These are phyloP conservation scores for Quercus tomentella DNA, from an alignment of 331 rosid genomes.

Conservation along the genomic window DNA sequence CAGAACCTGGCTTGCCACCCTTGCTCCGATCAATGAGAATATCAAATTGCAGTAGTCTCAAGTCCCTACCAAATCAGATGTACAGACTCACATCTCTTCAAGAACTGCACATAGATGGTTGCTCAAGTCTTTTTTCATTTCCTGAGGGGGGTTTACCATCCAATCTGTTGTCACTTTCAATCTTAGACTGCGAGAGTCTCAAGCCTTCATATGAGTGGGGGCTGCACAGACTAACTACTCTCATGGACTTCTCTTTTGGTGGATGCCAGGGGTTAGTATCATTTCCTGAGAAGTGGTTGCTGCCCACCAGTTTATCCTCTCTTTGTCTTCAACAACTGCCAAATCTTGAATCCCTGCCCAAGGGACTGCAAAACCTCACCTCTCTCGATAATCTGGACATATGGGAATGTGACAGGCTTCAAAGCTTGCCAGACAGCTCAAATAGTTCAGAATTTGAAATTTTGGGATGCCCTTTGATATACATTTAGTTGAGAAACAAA, in stretches of 20 bases:
- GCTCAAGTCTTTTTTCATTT: conserved; percentile 15
- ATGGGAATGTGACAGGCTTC: conserved; percentile 22
- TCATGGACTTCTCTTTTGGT: conserved; percentile 22
- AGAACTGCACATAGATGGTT: conserved; percentile 11
- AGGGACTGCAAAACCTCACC: conserved; percentile 13
- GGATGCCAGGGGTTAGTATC: conserved; percentile 24
- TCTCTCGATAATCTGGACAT: conserved; percentile 23
- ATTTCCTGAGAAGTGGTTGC: conserved; percentile 30
- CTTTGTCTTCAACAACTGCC: conserved; percentile 33
- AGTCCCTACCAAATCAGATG: conserved; percentile 17
- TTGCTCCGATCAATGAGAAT: conserved; percentile 9
- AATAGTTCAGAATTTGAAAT: conserved; percentile 18
- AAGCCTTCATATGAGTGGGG: conserved; percentile 29
- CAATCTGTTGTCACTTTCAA: conserved; percentile 17
- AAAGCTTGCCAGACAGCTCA: not conserved
- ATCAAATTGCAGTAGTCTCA: conserved; percentile 16
- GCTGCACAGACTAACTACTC: conserved; percentile 28
- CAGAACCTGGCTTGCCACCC: conserved; percentile 19
- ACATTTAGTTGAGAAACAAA: not conserved
- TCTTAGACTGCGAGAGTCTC: conserved; percentile 21
- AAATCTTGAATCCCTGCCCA: conserved; percentile 22
- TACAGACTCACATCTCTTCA: conserved; percentile 25
- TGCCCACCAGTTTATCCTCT: conserved; percentile 24
- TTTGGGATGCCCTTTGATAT: conserved; percentile 2
- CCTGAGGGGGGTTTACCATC: conserved; percentile 30